phyloP scores from a whole-genome alignment of 2,329 filamentous ascomycete species.

The Emmonsiellopsis sp. region DNA sequence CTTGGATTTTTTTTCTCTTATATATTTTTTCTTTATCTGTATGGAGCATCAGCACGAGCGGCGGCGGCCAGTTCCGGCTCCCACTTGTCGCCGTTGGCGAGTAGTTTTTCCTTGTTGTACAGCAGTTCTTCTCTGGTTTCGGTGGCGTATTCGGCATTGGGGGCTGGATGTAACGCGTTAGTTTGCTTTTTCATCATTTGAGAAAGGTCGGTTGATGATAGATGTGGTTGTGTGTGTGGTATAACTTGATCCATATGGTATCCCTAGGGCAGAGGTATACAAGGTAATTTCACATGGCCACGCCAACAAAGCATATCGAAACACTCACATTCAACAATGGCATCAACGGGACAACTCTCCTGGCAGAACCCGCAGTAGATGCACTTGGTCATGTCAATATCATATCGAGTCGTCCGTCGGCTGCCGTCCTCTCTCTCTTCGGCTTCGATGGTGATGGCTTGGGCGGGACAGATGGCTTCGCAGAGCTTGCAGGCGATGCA shows the following conservation, averaged over 20 bases:
- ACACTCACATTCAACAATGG: constrained; percentile 63
- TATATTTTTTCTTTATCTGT: constrained; percentile 50
- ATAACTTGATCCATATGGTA: no score
- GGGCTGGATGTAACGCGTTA: constrained; percentile 33
- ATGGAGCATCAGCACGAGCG: constrained; percentile 87
- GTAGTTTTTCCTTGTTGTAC: constrained; percentile 95
- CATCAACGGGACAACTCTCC: constrained; percentile 96
- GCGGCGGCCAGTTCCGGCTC: constrained; percentile 91
- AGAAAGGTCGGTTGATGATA: no score
- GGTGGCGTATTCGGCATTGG: constrained; percentile 65
- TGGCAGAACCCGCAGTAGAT: constrained; percentile 99
- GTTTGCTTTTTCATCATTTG: neutral
- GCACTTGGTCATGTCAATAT: constrained; percentile 99
- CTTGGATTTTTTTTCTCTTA: constrained; percentile 2
- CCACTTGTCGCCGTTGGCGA: constrained; percentile 91
- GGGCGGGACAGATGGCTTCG: constrained; percentile 94
- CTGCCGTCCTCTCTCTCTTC: constrained; percentile 96
- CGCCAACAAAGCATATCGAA: neutral
- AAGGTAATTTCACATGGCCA: no score
- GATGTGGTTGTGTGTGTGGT: no score
- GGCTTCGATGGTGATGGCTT: constrained; percentile 98
- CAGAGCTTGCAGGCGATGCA: constrained; percentile 99
- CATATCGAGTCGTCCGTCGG: constrained; percentile 90
- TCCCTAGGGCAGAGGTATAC: no score
- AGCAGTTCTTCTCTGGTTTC: constrained; percentile 84